Evolutionary conservation across 371 early-diverging fungal species (phyloP).

Genomic region (Rhizoclosmatium hyalinum): DNA sequence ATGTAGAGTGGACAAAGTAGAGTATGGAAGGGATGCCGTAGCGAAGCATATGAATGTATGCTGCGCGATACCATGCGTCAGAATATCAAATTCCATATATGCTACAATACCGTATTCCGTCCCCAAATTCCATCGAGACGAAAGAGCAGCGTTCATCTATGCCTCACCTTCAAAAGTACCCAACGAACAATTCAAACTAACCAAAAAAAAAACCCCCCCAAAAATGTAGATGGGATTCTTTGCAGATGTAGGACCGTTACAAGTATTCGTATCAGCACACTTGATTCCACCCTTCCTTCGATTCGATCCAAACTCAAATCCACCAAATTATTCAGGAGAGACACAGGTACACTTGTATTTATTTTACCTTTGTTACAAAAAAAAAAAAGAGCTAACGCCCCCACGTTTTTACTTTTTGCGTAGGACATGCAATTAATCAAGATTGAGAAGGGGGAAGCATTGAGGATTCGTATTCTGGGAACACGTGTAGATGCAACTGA

Average conservation of each 20-base stretch:
- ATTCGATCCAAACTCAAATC: conserved; percentile 86
- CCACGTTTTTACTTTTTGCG: conserved; percentile 3
- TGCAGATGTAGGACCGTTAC: conserved; percentile 95
- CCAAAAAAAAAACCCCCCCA: no score
- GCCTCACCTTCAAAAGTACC: no score
- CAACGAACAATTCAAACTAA: no score
- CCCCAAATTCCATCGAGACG: no score
- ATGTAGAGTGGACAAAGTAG: no score
- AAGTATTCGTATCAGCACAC: conserved; percentile 93
- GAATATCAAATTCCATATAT: no score
- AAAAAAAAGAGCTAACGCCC: background rate
- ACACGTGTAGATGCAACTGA: conserved; percentile 92
- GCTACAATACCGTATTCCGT: no score
- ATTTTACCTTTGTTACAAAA: background rate
- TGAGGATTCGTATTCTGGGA: conserved; percentile 94
- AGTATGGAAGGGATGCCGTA: no score
- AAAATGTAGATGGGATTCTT: conserved; percentile 89
- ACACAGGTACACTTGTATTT: conserved; percentile 69
- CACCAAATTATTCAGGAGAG: conserved; percentile 85
- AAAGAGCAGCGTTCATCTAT: no score
- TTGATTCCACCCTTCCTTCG: conserved; percentile 90
- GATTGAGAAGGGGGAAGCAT: conserved; percentile 86
- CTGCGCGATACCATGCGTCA: no score
- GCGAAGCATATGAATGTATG: no score
- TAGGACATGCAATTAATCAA: conserved; percentile 45